Evolutionary conservation across 805 yeast species (phyloP), one percentile per base, ranked within the genome.

Genomic region (Helenozyma rhizophorensis): DNA sequence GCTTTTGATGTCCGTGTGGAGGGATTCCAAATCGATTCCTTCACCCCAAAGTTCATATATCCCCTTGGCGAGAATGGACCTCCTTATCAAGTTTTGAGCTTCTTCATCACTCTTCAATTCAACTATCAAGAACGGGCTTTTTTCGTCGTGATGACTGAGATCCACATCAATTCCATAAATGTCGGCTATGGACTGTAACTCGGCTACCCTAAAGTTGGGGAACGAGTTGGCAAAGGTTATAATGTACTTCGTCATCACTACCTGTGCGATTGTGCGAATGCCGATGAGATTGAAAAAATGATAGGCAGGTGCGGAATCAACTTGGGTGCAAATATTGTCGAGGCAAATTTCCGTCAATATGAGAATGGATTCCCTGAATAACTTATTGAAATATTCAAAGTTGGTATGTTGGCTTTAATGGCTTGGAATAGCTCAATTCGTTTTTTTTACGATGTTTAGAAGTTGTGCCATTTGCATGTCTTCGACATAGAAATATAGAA

Each of bases 221-320:
- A 87, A 88, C 25, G 80, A 74, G 58, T 89, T 96, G 3, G 96
- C 96, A 52, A 93, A 70, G 51, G 82, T 78, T n/a, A 93, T 65
- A 29, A 90, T 55, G 51, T 86, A 93, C 34, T 73, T 69, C 56
- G 70, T 73, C 74, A 70, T 70, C n/a, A n/a, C n/a, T n/a, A n/a
- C n/a, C n/a, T n/a, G n/a, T n/a, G n/a, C n/a, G n/a, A n/a, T n/a
- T n/a, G n/a, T n/a, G n/a, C n/a, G n/a, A n/a, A n/a, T n/a, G n/a
- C n/a, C n/a, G n/a, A n/a, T n/a, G n/a, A n/a, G n/a, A n/a, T n/a
- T n/a, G n/a, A n/a, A n/a, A n/a, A n/a, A n/a, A n/a, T n/a, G n/a
- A n/a, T n/a, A n/a, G n/a, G n/a, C n/a, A n/a, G n/a, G n/a, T n/a
- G n/a, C n/a, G n/a, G n/a, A n/a, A n/a, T n/a, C n/a, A n/a, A n/a